A percentile compares a stretch with the other conserved stretches of the same genome.
These are phyloP conservation scores for Combretum micranthum DNA, from an alignment of 345 rosid genomes.

Conservation along the genomic window DNA sequence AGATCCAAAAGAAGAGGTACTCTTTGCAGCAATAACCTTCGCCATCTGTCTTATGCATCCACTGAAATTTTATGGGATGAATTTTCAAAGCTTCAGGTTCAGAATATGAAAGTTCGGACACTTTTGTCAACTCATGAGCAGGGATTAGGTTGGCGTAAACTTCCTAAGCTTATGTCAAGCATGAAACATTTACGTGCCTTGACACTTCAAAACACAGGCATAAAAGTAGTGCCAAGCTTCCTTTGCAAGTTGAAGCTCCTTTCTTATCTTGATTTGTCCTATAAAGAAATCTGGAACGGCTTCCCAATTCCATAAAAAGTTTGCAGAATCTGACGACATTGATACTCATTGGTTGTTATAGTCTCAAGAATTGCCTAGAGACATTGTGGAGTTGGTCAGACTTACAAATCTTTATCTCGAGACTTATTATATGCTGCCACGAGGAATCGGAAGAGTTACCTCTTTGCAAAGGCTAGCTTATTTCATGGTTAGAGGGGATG, in stretches of 20 bases:
- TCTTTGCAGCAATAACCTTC: constrained; percentile 2
- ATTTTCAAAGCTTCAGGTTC: neutral
- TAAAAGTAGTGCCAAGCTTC: neutral
- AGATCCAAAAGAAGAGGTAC: neutral
- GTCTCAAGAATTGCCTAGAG: neutral
- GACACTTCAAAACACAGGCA: neutral
- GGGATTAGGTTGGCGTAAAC: neutral
- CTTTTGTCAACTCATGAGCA: no score
- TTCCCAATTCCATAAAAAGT: neutral
- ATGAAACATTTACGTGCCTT: neutral
- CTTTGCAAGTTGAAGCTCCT: constrained; percentile 3
- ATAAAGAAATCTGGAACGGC: neutral
- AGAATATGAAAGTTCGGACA: neutral
- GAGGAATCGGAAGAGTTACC: neutral
- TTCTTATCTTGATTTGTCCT: neutral
- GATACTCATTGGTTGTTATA: neutral
- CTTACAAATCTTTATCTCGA: neutral
- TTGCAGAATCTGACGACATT: neutral
- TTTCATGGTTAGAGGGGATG: neutral
- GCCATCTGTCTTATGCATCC: constrained; percentile 8
- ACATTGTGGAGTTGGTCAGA: neutral
- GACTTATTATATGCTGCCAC: neutral
- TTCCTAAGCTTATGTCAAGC: neutral
- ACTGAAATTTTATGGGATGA: constrained; percentile 1
- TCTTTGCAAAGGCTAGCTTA: neutral